Conservation (phyloP, 1,139 yeast genomes). For the Trichomonascaceae sp. region DNA sequence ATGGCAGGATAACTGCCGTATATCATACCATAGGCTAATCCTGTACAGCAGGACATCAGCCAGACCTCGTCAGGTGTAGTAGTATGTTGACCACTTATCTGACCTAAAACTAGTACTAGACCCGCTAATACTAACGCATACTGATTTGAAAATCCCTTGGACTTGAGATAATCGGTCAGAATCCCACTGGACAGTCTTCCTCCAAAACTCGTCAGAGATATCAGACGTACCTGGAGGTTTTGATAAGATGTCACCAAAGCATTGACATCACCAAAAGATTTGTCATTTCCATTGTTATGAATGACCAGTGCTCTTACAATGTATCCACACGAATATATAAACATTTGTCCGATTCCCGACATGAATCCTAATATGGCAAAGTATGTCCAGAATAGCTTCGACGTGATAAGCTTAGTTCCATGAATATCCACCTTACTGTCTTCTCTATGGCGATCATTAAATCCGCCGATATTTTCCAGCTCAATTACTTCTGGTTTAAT, state of each 20-base stretch:
- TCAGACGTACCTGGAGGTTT: constrained; percentile 64
- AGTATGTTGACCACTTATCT: constrained; percentile 30
- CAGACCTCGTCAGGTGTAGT: constrained; percentile 37
- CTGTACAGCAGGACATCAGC: constrained; percentile 55
- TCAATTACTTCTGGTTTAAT: background rate
- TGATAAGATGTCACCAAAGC: constrained; percentile 40
- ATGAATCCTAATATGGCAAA: constrained; percentile 50
- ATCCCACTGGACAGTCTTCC: constrained; percentile 70
- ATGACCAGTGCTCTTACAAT: constrained; percentile 48
- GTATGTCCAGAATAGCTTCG: constrained; percentile 34
- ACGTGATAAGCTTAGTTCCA: constrained; percentile 24
- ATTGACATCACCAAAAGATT: constrained; percentile 9
- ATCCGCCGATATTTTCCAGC: constrained; percentile 1
- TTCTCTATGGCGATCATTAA: background rate
- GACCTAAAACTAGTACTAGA: constrained; percentile 34
- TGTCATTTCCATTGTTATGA: constrained; percentile 9
- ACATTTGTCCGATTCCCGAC: constrained; percentile 74
- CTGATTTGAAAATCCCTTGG: constrained; percentile 51
- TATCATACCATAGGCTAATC: constrained; percentile 72
- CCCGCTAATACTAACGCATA: constrained; percentile 59
- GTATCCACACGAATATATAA: constrained; percentile 69
- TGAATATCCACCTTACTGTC: constrained; percentile 18
- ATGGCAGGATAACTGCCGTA: constrained; percentile 81
- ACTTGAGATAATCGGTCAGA: constrained; percentile 53
- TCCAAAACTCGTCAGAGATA: constrained; percentile 59